Conservation (phyloP, 805 yeast genomes). For the Saccharomycopsis javanensis region DNA sequence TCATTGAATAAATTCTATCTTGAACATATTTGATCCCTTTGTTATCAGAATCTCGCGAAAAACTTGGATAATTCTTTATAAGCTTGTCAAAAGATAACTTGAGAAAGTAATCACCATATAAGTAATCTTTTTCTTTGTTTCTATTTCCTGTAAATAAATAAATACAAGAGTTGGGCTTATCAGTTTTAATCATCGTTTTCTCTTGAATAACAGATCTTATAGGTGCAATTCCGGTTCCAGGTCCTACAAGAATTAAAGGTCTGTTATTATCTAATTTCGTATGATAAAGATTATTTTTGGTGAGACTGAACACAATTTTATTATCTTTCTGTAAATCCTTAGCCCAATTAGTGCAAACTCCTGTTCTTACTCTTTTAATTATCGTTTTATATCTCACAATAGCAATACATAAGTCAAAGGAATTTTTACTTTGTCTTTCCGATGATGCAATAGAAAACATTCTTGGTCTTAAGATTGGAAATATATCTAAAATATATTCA, state of each 20-base stretch:
- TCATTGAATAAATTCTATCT: slow-evolving; percentile 48
- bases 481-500: slow-evolving; percentile 61
- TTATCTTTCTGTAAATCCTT: slow-evolving; percentile 22
- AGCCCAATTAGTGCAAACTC: slow-evolving; percentile 14
- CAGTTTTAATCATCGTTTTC: slow-evolving; percentile 15
- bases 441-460: slow-evolving; percentile 75
- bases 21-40: slow-evolving; percentile 63
- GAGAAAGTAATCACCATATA: slow-evolving; percentile 51
- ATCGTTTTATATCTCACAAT: slow-evolving; percentile 81
- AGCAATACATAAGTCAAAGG: slow-evolving; percentile 66
- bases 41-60: slow-evolving; percentile 36
- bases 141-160: slow-evolving; percentile 72
- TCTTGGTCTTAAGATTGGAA: slow-evolving; percentile 75
- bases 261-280: slow-evolving; percentile 9
- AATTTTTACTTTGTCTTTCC: slow-evolving; percentile 26
- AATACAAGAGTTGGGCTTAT: slow-evolving; percentile 25
- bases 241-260: slow-evolving; percentile 69
- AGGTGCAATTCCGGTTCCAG: slow-evolving; percentile 98
- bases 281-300: neutral
- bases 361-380: slow-evolving; percentile 34
- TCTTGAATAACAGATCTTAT: slow-evolving; percentile 59
- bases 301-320: slow-evolving; percentile 6
- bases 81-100: slow-evolving; percentile 23
- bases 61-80: slow-evolving; percentile 35
- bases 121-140: slow-evolving; percentile 50